Evolutionary conservation across 2,329 filamentous ascomycete species (phyloP).

Genomic region (Hortaea werneckii): DNA sequence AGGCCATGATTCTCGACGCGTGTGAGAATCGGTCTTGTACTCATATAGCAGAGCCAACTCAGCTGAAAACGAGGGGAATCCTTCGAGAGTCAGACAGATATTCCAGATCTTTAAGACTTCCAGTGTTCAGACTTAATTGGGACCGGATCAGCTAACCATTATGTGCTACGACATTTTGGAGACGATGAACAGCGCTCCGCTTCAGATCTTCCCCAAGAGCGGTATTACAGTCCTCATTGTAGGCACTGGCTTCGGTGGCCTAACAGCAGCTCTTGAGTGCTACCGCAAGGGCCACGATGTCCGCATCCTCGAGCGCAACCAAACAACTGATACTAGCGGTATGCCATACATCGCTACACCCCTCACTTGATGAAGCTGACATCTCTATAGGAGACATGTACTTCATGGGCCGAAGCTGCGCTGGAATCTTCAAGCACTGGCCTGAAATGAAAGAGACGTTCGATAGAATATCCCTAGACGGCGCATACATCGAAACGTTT

Average conservation of each 20-base stretch:
- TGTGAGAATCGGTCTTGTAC: too few species aligned
- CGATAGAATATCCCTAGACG: conserved; percentile 10
- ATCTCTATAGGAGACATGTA: conserved; percentile 26
- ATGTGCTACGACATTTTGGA: too few species aligned
- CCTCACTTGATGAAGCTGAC: too few species aligned
- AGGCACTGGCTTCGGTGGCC: conserved; percentile 14
- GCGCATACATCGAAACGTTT: conserved; percentile 10
- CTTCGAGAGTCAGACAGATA: too few species aligned
- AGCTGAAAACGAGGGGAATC: too few species aligned
- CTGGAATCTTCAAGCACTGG: conserved; percentile 9
- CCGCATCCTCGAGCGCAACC: conserved; percentile 12
- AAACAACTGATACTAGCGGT: not conserved
- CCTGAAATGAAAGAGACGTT: conserved; percentile 11
- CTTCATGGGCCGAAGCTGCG: conserved; percentile 3
- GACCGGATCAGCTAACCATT: too few species aligned
- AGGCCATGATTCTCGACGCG: too few species aligned
- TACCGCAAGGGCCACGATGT: conserved; percentile 17
- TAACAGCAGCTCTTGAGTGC: conserved; percentile 15
- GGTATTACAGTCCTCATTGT: conserved; percentile 16
- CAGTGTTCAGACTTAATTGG: too few species aligned
- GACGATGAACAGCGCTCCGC: too few species aligned
- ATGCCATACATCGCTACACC: not conserved
- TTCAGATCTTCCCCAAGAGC: not conserved
- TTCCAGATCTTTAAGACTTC: too few species aligned
- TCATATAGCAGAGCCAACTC: too few species aligned